phyloP scores from a whole-genome alignment of 1,284 basidiomycete species.

The Neotropicomus parvogracilis region DNA sequence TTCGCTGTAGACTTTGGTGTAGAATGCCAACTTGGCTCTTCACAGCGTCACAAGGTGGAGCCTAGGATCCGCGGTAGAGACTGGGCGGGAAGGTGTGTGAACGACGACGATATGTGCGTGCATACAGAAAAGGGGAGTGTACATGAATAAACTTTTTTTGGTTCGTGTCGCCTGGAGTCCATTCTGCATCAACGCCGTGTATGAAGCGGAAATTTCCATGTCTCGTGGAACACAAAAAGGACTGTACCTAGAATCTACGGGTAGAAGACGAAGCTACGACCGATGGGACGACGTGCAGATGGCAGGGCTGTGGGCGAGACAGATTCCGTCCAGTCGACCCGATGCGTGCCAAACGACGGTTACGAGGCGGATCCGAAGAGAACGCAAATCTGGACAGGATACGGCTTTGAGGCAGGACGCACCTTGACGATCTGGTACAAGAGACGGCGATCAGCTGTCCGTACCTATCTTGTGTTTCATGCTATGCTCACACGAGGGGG shows the following conservation, averaged over 20 bases:
- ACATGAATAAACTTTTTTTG: conserved; percentile 6
- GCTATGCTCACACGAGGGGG: conserved; percentile 23
- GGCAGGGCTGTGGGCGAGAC: conserved; percentile 5
- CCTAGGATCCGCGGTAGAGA: conserved; percentile 27
- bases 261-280: neutral
- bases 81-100: conserved; percentile 2
- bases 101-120: conserved; percentile 2
- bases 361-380: conserved; percentile 13
- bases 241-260: conserved; percentile 9
- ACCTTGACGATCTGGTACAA: conserved; percentile 1
- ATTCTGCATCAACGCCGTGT: conserved; percentile 21
- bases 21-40: conserved; percentile 25
- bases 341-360: too few species aligned
- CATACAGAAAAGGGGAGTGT: neutral
- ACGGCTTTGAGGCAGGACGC: neutral
- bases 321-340: neutral
- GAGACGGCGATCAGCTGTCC: conserved; percentile 30
- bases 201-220: conserved; percentile 21
- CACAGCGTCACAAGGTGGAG: conserved; percentile 24
- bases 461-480: conserved; percentile 14
- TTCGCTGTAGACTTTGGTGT: neutral
- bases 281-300: neutral
- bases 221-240: neutral
- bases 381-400: conserved; percentile 10
- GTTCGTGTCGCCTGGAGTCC: neutral